Evolutionary conservation across 2,329 filamentous ascomycete genomes (phyloP).

Genomic region (Fusarium equiseti): DNA sequence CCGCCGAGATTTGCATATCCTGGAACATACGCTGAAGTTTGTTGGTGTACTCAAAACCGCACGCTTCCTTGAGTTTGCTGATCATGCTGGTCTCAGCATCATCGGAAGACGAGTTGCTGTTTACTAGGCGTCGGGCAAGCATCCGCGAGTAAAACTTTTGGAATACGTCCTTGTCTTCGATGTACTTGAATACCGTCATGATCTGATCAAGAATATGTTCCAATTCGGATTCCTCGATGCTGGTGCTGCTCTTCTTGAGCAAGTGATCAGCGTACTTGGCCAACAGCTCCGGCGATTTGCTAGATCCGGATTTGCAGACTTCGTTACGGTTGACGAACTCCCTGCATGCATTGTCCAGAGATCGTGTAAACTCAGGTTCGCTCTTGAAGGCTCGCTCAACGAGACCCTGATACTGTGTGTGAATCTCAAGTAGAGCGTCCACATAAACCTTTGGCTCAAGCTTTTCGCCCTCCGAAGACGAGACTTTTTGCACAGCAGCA

Average conservation of each 20-base stretch:
- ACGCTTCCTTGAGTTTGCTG: conserved; percentile 97
- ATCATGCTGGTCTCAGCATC: conserved; percentile 99
- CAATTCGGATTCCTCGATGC: conserved; percentile 92
- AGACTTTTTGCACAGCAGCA: conserved; percentile 89
- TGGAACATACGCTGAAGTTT: conserved; percentile 99
- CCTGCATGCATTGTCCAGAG: conserved; percentile 94
- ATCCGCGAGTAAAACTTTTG: conserved; percentile 99
- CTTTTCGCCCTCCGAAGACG: conserved; percentile 84
- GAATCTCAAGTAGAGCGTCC: conserved; percentile 92
- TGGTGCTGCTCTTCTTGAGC: conserved; percentile 91
- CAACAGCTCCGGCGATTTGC: conserved; percentile 92
- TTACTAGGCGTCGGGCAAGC: conserved; percentile 92
- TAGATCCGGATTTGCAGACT: conserved; percentile 92
- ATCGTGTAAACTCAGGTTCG: conserved; percentile 96
- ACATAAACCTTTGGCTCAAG: conserved; percentile 98
- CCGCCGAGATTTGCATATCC: conserved; percentile 98
- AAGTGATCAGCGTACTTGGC: conserved; percentile 96
- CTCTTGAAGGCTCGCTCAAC: conserved; percentile 94
- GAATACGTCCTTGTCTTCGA: conserved; percentile 99
- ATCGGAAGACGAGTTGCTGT: conserved; percentile 94
- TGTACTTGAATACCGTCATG: conserved; percentile 99
- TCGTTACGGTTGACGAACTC: conserved; percentile 99
- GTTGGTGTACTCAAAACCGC: conserved; percentile 99
- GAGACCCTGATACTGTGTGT: conserved; percentile 90
- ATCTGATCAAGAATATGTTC: conserved; percentile 91